Conservation (phyloP, 805 yeast species). For the Zygosaccharomyces siamensis region DNA sequence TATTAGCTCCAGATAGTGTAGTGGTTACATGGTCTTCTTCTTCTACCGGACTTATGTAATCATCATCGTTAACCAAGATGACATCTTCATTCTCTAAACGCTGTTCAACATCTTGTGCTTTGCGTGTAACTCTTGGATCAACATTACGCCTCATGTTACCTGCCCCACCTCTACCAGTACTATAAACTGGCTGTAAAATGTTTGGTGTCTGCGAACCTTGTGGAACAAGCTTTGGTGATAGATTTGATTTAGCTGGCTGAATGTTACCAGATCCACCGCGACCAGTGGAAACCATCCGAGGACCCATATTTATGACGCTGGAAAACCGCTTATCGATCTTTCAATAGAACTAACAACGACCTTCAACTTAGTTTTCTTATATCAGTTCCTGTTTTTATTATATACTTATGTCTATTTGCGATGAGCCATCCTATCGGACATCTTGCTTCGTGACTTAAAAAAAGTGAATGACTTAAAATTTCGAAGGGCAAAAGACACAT, state of each 20-base stretch:
- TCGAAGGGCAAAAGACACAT: neutral
- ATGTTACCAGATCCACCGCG: constrained; percentile 79
- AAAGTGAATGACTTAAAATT: neutral
- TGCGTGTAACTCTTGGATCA: constrained; percentile 54
- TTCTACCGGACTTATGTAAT: constrained; percentile 12
- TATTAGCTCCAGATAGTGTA: constrained; percentile 9
- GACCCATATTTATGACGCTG: neutral
- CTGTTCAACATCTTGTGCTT: constrained; percentile 61
- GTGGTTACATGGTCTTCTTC: constrained; percentile 7
- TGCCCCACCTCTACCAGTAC: constrained; percentile 76
- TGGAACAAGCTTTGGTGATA: constrained; percentile 52
- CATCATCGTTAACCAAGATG: constrained; percentile 5
- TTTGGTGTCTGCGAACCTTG: constrained; percentile 61
- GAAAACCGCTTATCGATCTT: neutral
- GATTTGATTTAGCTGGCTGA: constrained; percentile 39
- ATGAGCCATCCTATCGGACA: constrained; percentile 5
- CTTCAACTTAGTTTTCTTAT: neutral
- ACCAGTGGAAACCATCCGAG: constrained; percentile 49
- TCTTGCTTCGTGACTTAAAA: neutral
- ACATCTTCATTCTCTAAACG: constrained; percentile 25
- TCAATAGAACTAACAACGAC: too few species aligned
- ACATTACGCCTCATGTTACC: constrained; percentile 68
- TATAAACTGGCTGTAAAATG: constrained; percentile 48
- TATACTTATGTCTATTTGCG: neutral
- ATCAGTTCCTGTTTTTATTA: neutral